Percentiles rank a stretch among this genome's conserved stretches.
phyloP scores from a whole-genome alignment of 2,329 filamentous ascomycete species.

The Pyrenophora graminea region DNA sequence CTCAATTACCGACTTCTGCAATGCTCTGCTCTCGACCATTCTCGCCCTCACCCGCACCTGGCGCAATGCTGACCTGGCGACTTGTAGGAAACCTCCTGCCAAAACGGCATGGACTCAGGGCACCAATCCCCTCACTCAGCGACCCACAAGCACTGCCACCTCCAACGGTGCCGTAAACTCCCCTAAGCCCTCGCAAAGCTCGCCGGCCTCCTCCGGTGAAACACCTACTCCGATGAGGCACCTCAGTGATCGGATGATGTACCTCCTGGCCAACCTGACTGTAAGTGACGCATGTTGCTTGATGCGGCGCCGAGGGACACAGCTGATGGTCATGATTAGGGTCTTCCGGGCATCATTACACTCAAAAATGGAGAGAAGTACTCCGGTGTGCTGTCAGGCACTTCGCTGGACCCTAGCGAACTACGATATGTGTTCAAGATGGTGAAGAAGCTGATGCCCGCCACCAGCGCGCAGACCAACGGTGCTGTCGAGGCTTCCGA shows the following conservation, averaged over 20 bases:
- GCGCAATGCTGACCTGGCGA: slow-evolving; percentile 32
- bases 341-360: slow-evolving; percentile 59
- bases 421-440: slow-evolving; percentile 67
- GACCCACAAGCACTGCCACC: slow-evolving; percentile 52
- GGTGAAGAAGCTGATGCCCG: slow-evolving; percentile 58
- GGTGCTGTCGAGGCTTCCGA: slow-evolving; percentile 48
- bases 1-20: slow-evolving; percentile 8
- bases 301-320: neutral
- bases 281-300: slow-evolving; percentile 49
- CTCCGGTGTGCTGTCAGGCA: slow-evolving; percentile 64
- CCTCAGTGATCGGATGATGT: slow-evolving; percentile 63
- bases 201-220: slow-evolving; percentile 50
- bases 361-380: slow-evolving; percentile 65
- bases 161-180: slow-evolving; percentile 58
- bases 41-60: slow-evolving; percentile 11
- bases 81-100: slow-evolving; percentile 54
- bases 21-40: slow-evolving; percentile 4
- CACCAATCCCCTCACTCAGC: slow-evolving; percentile 65
- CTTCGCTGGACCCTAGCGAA: slow-evolving; percentile 56
- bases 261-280: slow-evolving; percentile 62
- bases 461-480: slow-evolving; percentile 51
- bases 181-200: slow-evolving; percentile 49
- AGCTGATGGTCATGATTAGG: slow-evolving; percentile 49
- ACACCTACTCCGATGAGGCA: slow-evolving; percentile 60
- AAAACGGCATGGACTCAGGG: slow-evolving; percentile 66